These are phyloP conservation scores for Schwanniomyces occidentalis DNA, from an alignment of 805 yeast genomes.

Conservation along the genomic window DNA sequence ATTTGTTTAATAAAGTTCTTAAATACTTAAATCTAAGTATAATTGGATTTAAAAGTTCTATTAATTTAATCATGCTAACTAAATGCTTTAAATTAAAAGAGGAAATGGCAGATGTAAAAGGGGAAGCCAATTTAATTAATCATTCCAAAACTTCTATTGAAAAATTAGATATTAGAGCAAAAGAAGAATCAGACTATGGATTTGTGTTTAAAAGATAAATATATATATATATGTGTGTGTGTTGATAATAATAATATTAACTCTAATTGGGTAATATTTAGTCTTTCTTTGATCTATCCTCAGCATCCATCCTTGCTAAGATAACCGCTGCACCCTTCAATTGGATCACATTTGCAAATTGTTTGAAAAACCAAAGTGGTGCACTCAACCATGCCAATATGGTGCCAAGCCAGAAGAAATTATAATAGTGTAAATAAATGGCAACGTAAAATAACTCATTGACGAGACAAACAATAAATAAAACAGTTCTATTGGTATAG, in stretches of 20 bases:
- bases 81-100: slow-evolving; percentile 42
- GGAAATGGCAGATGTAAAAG: slow-evolving; percentile 30
- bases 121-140: slow-evolving; percentile 26
- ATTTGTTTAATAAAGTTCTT: slow-evolving; percentile 29
- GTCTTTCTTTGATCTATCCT: slow-evolving; percentile 33
- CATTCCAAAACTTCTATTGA: slow-evolving; percentile 31
- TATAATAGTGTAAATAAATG: slow-evolving; percentile 72
- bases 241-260: neutral
- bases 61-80: slow-evolving; percentile 38
- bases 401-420: slow-evolving; percentile 61
- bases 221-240: slow-evolving; percentile 1
- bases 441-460: slow-evolving; percentile 94
- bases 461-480: slow-evolving; percentile 87
- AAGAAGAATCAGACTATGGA: slow-evolving; percentile 29
- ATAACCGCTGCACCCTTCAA: slow-evolving; percentile 79
- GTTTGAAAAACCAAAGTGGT: slow-evolving; percentile 92
- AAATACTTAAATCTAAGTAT: slow-evolving; percentile 45
- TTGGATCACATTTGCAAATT: slow-evolving; percentile 85
- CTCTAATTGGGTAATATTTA: neutral
- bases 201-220: slow-evolving; percentile 9
- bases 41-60: slow-evolving; percentile 41
- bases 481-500: slow-evolving; percentile 80
- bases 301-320: slow-evolving; percentile 77
- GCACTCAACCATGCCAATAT: slow-evolving; percentile 57
- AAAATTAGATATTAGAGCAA: slow-evolving; percentile 26